Evolutionary conservation across 179 eudicot species (phyloP).

Genomic region (Pouteria campechiana): DNA sequence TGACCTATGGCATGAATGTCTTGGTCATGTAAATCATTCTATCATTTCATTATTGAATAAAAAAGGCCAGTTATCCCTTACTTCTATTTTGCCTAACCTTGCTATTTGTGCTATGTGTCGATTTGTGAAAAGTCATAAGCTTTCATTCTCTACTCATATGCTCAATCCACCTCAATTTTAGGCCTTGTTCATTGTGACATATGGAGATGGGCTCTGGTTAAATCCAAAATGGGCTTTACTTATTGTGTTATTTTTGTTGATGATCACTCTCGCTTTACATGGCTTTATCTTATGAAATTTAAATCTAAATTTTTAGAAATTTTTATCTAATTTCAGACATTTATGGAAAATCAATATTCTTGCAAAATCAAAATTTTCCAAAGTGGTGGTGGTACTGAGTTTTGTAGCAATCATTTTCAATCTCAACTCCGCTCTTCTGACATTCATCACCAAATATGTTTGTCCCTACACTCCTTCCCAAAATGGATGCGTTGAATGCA

Average conservation of each 20-base stretch:
- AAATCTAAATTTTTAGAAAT: not conserved
- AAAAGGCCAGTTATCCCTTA: too few species aligned
- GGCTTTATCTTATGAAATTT: not conserved
- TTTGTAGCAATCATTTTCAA: not conserved
- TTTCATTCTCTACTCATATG: not conserved
- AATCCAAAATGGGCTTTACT: not conserved
- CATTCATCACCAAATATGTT: not conserved
- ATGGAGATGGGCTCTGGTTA: not conserved
- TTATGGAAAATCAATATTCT: not conserved
- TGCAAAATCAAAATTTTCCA: too few species aligned
- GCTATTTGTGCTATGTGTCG: not conserved
- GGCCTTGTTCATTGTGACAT: too few species aligned
- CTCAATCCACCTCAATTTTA: not conserved
- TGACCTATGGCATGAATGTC: too few species aligned
- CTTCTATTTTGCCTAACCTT: not conserved
- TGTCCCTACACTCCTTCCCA: not conserved
- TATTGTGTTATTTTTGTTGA: not conserved
- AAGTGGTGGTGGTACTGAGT: not conserved
- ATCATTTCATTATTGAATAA: too few species aligned
- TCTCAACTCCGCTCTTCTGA: not conserved
- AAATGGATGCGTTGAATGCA: not conserved
- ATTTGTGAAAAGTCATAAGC: not conserved
- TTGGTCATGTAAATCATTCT: too few species aligned
- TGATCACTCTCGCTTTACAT: not conserved
- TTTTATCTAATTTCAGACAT: not conserved